These are phyloP conservation scores for Amanita inopinata DNA, from an alignment of 768 basidiomycete species.

Conservation along the genomic window DNA sequence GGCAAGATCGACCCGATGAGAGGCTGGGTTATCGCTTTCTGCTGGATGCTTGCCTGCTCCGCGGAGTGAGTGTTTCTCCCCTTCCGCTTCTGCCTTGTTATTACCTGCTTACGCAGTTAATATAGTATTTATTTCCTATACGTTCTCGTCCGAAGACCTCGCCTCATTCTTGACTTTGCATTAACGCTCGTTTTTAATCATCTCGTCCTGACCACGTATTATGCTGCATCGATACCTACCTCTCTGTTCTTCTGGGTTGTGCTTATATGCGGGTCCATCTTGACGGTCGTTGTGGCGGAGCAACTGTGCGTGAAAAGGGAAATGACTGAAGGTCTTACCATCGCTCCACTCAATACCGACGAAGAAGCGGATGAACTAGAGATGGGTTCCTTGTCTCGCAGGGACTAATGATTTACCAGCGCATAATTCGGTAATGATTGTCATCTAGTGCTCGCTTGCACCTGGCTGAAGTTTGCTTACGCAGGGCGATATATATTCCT, in stretches of 20 bases:
- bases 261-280: constrained; percentile 55
- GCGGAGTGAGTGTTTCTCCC: constrained; percentile 59
- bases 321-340: constrained; percentile 74
- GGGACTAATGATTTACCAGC: too few relatives aligned
- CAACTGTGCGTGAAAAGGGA: constrained; percentile 87
- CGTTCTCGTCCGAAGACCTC: constrained; percentile 79
- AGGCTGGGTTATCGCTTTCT: constrained; percentile 84
- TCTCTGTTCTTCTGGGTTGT: constrained; percentile 91
- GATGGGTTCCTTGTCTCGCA: constrained; percentile 35
- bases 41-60: constrained; percentile 76
- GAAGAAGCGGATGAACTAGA: constrained; percentile 56
- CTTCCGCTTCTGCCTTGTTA: constrained; percentile 16
- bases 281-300: constrained; percentile 77
- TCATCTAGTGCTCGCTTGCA: too few relatives aligned
- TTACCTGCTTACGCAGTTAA: constrained; percentile 1
- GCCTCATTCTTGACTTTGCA: constrained; percentile 90
- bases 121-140: constrained; percentile 71
- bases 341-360: constrained; percentile 37
- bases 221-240: constrained; percentile 72
- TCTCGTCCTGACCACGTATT: constrained; percentile 89
- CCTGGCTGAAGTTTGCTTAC: too few relatives aligned
- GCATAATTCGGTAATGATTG: too few relatives aligned
- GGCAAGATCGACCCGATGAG: constrained; percentile 68
- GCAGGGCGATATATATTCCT: too few relatives aligned
- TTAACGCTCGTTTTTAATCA: constrained; percentile 89